Evolutionary conservation across 2,329 filamentous ascomycete species (phyloP).

Genomic region (Fusarium sp.): DNA sequence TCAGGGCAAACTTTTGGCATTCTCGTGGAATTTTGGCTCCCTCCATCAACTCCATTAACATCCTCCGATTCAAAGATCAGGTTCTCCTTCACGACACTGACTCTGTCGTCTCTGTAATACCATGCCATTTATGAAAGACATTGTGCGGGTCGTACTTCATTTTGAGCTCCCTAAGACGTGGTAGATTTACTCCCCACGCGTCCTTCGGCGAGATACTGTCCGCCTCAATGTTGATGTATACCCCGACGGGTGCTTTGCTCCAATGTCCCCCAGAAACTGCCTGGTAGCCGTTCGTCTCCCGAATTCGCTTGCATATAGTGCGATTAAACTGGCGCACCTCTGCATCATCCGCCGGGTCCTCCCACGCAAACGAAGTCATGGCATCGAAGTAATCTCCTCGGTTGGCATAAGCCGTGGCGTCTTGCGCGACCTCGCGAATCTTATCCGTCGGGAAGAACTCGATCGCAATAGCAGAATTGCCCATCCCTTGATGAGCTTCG

Average conservation of each 20-base stretch:
- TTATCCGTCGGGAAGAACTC: conserved; percentile 61
- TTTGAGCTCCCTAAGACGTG: conserved; percentile 53
- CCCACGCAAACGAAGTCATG: conserved; percentile 59
- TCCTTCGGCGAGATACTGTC: conserved; percentile 44
- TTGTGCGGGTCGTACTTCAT: conserved; percentile 53
- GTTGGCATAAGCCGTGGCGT: conserved; percentile 62
- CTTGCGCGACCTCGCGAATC: conserved; percentile 53
- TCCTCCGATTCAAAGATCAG: too few relatives aligned
- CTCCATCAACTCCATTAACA: too few relatives aligned
- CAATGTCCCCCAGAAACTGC: conserved; percentile 28
- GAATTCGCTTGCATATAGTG: conserved; percentile 48
- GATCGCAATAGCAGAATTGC: conserved; percentile 50
- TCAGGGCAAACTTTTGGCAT: too few relatives aligned
- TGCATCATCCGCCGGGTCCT: conserved; percentile 54
- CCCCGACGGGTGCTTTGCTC: conserved; percentile 45
- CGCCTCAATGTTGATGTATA: conserved; percentile 52
- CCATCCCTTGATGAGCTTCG: conserved; percentile 39
- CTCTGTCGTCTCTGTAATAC: conserved; percentile 25
- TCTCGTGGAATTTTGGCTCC: too few relatives aligned
- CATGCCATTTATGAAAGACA: conserved; percentile 54
- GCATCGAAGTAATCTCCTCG: conserved; percentile 62
- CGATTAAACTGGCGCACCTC: conserved; percentile 58
- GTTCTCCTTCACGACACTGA: background rate
- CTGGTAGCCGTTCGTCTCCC: conserved; percentile 45
- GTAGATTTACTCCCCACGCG: conserved; percentile 52